phyloP scores from a whole-genome alignment of 192 early-diverging fungal species.

The Umbelopsis isabellina region DNA sequence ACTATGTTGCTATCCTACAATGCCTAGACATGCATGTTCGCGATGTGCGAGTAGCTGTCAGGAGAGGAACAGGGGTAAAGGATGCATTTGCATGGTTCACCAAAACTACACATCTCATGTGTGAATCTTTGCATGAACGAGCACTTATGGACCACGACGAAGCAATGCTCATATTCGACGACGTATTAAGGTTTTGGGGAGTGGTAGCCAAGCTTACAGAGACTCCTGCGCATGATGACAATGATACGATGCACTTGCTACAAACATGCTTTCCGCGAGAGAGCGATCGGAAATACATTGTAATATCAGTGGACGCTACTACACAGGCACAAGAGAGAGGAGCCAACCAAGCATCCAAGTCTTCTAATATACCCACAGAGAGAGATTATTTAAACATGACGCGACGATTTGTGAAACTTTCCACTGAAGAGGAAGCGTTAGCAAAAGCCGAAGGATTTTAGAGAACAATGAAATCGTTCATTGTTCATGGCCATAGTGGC shows the following conservation, averaged over 20 bases:
- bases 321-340: not conserved
- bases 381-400: slow-evolving; percentile 2
- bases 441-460: no score
- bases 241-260: not conserved
- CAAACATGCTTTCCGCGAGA: slow-evolving; percentile 9
- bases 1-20: slow-evolving; percentile 1
- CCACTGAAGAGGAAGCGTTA: not conserved
- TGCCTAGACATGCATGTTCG: slow-evolving; percentile 14
- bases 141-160: slow-evolving; percentile 3
- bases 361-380: not conserved
- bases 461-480: not conserved
- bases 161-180: slow-evolving; percentile 1
- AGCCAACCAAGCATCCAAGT: not conserved
- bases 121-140: slow-evolving; percentile 2
- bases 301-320: not conserved
- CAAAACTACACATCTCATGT: slow-evolving; percentile 10
- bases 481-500: not conserved
- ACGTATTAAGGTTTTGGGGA: not conserved
- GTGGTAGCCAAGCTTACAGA: not conserved
- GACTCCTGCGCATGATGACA: not conserved
- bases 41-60: not conserved
- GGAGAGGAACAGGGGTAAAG: not conserved
- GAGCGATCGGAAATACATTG: not conserved
- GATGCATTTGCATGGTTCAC: slow-evolving; percentile 7
- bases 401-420: slow-evolving; percentile 8